Evolutionary conservation across 352 stramenopile species (phyloP).

Genomic region (Phytophthora multivora): DNA sequence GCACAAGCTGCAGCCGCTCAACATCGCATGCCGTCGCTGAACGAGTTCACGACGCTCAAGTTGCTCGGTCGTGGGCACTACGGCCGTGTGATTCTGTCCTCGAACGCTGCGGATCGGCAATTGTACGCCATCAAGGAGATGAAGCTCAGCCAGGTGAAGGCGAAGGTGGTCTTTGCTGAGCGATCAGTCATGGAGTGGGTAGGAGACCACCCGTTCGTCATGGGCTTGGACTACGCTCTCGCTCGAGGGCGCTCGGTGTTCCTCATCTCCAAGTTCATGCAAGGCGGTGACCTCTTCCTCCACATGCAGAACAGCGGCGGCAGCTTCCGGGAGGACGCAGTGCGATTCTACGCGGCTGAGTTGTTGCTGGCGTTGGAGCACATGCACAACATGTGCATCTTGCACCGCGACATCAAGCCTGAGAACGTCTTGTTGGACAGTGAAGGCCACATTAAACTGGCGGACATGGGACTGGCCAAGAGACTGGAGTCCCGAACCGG

Average conservation of each 20-base stretch:
- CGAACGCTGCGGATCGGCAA: constrained; percentile 38
- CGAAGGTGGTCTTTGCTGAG: constrained; percentile 88
- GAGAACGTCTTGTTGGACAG: constrained; percentile 91
- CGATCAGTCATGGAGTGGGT: constrained; percentile 86
- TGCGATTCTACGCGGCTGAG: constrained; percentile 88
- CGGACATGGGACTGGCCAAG: constrained; percentile 93
- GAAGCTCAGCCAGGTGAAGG: constrained; percentile 88
- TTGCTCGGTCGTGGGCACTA: constrained; percentile 86
- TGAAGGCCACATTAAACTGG: constrained; percentile 91
- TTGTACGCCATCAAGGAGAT: constrained; percentile 91
- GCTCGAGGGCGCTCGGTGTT: constrained; percentile 96
- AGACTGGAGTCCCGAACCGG: constrained; percentile 69
- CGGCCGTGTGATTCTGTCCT: constrained; percentile 79
- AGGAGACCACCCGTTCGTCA: constrained; percentile 94
- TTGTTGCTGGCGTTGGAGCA: constrained; percentile 84
- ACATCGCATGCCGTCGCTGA: constrained; percentile 55
- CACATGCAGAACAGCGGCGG: constrained; percentile 89
- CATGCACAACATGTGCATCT: constrained; percentile 92
- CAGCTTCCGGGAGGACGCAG: constrained; percentile 74
- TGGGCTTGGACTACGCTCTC: constrained; percentile 97
- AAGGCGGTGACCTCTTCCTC: constrained; percentile 95
- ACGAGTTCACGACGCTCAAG: constrained; percentile 84
- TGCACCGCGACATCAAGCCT: constrained; percentile 94
- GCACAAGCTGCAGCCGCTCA: constrained; percentile 60
- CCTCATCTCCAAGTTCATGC: constrained; percentile 98